A percentile compares a stretch with the other conserved stretches of the same genome.
phyloP scores from a whole-genome alignment of 768 basidiomycete species.

The Dendrothele bispora region DNA sequence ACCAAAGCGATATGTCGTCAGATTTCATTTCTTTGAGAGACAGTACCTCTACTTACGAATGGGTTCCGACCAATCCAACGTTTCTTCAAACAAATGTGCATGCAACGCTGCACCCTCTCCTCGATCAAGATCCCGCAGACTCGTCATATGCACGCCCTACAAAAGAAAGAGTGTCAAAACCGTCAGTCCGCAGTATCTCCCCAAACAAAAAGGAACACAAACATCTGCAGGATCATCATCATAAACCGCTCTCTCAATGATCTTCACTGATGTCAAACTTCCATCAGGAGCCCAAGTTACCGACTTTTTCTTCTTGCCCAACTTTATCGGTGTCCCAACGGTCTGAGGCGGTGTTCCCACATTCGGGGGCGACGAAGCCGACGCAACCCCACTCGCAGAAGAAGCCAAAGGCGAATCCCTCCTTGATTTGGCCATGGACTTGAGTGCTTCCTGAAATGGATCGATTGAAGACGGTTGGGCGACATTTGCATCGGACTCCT shows the following conservation, averaged over 20 bases:
- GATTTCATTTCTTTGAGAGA: background rate
- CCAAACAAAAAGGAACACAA: conserved; percentile 44
- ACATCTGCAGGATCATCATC: conserved; percentile 88
- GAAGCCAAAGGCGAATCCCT: conserved; percentile 60
- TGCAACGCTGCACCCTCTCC: conserved; percentile 86
- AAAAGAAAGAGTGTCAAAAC: conserved; percentile 18
- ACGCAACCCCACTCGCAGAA: conserved; percentile 7
- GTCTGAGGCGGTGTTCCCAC: conserved; percentile 7
- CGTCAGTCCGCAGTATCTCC: background rate
- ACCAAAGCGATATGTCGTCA: background rate
- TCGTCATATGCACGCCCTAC: conserved; percentile 72
- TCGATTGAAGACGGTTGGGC: conserved; percentile 78
- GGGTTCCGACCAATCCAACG: conserved; percentile 84
- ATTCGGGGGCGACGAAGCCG: conserved; percentile 9
- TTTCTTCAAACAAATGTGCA: conserved; percentile 81
- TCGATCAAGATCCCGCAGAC: conserved; percentile 82
- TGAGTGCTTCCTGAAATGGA: conserved; percentile 82
- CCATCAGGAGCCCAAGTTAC: conserved; percentile 79
- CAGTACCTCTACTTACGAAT: conserved; percentile 64
- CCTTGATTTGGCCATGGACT: conserved; percentile 65
- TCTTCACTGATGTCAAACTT: conserved; percentile 70
- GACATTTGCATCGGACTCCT: conserved; percentile 57
- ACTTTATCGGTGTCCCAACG: conserved; percentile 30
- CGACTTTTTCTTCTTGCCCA: conserved; percentile 69
- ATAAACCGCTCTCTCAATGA: conserved; percentile 86